Base-by-base conservation (phyloP, 306 rosid genomes). In the Lagenaria siceraria region DNA sequence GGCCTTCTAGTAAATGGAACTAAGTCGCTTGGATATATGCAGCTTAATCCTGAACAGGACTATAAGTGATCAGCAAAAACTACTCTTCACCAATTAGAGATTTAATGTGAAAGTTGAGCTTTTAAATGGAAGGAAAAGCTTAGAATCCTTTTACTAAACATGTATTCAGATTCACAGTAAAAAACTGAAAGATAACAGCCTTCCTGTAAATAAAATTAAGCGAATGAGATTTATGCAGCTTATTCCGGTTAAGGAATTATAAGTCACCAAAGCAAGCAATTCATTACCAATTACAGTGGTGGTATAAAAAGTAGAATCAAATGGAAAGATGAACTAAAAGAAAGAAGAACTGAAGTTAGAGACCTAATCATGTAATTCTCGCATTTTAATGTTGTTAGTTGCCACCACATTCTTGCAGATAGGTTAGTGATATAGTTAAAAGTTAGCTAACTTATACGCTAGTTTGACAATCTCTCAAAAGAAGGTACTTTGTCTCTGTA, bases 1-100 rank as follows among this genome's bases (percentile, higher is more conserved):
- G 97, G 98, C 63, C 95, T 92, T 88, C 98, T 89, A 56, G 98
- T 95, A 83, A 95, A 95, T 12, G 98, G 96, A 78, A 90, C 75
- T 59, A 95, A 80, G 85, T 95, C 98, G 70, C 90, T 81, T 18
- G 97, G 97, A 81, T 89, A 90, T 74, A 95, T 82, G 85, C 89
- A 90, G 80, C 84, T 95, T 80, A 88, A 49, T 59, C 98, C 98
- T 95, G 96, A 58, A 87, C 88, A 81, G 27, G 54, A 46, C 24
- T 77, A 68, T 15, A 52, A n/a, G 29, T 64, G 29, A 82, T 43
- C 52, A 49, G 77, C 24, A 3, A 72, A 49, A 27, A 15, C 60
- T 25, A 49, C 21, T 72, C 40, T 49, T 17, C 58, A 48, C 3
- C 35, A 75, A 43, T 24, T 46, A 49, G 10, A 63, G 33, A n/a